A percentile compares a stretch with the other conserved stretches of the same genome.
These are phyloP conservation scores for Centaurea solstitialis DNA, from an alignment of 129 eudicot species.

Conservation along the genomic window DNA sequence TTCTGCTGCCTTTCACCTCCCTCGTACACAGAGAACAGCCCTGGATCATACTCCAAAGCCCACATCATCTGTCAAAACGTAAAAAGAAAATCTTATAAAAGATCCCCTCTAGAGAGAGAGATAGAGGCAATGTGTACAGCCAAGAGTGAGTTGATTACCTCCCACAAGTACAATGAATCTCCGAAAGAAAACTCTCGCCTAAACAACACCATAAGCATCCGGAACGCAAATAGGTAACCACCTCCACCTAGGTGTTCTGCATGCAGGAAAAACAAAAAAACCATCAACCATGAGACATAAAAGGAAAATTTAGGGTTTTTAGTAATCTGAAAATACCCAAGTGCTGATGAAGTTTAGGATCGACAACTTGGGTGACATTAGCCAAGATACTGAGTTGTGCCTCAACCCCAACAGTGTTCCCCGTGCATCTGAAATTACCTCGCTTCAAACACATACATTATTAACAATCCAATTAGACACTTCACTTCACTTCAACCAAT, in stretches of 20 bases:
- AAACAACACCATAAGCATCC: constrained; percentile 98
- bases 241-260: constrained; percentile 94
- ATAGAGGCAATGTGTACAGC: not conserved
- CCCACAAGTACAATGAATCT: constrained; percentile 97
- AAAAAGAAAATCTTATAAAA: no score
- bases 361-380: constrained; percentile 64
- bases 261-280: not conserved
- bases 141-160: constrained; percentile 41
- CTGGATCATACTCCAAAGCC: constrained; percentile 95
- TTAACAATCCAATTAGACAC: not conserved
- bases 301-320: not conserved
- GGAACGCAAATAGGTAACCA: constrained; percentile 88
- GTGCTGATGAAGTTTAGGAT: constrained; percentile 85
- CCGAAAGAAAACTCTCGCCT: constrained; percentile 93
- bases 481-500: not conserved
- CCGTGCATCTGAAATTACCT: constrained; percentile 84
- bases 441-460: constrained; percentile 43
- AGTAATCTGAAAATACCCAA: constrained; percentile 46
- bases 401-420: constrained; percentile 75
- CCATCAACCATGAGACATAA: not conserved
- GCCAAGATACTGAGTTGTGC: constrained; percentile 64
- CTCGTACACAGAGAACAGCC: constrained; percentile 65
- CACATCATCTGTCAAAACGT: constrained; percentile 81
- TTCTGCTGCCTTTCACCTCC: constrained; percentile 35
- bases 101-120: no score